phyloP scores from a whole-genome alignment of 2,329 filamentous ascomycete genomes.

The Fusarium duplospermum region DNA sequence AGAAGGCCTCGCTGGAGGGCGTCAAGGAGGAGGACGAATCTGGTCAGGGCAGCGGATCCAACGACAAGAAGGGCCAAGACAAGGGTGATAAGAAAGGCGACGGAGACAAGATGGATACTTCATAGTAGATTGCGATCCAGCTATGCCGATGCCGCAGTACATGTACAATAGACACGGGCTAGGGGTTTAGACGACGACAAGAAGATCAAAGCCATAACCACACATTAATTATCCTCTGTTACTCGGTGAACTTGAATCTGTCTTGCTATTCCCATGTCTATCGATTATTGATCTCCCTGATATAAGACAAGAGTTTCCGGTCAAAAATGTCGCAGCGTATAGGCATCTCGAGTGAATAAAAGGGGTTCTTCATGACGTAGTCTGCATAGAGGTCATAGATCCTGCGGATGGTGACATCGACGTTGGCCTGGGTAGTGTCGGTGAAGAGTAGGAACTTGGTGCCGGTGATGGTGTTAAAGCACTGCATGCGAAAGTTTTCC shows the following conservation, averaged over 20 bases:
- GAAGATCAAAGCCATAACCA: slow-evolving; percentile 42
- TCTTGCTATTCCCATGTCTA: slow-evolving; percentile 37
- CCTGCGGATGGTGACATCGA: slow-evolving; percentile 83
- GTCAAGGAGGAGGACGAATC: slow-evolving; percentile 83
- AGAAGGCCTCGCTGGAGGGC: slow-evolving; percentile 81
- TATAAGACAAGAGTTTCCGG: slow-evolving; percentile 82
- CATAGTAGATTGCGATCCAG: slow-evolving; percentile 56
- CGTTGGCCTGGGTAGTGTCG: slow-evolving; percentile 86
- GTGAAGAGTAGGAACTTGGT: slow-evolving; percentile 97
- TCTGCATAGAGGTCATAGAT: slow-evolving; percentile 97
- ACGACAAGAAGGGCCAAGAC: slow-evolving; percentile 79
- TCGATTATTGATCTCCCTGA: slow-evolving; percentile 77
- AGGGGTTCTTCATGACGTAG: slow-evolving; percentile 99
- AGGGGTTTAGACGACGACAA: slow-evolving; percentile 43
- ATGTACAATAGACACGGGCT: slow-evolving; percentile 49
- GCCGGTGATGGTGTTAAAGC: slow-evolving; percentile 93
- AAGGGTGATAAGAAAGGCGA: slow-evolving; percentile 77
- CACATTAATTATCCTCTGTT: slow-evolving; percentile 21
- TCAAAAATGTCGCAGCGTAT: slow-evolving; percentile 96
- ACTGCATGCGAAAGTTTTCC: slow-evolving; percentile 93
- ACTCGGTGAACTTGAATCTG: slow-evolving; percentile 25
- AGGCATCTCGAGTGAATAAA: slow-evolving; percentile 98
- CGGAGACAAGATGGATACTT: slow-evolving; percentile 86
- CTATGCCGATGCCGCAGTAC: slow-evolving; percentile 47
- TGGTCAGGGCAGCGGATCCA: slow-evolving; percentile 56